Percentiles rank a stretch among this genome's conserved stretches.
phyloP scores from a whole-genome alignment of 2,329 filamentous ascomycete species.

The Alternaria panax region DNA sequence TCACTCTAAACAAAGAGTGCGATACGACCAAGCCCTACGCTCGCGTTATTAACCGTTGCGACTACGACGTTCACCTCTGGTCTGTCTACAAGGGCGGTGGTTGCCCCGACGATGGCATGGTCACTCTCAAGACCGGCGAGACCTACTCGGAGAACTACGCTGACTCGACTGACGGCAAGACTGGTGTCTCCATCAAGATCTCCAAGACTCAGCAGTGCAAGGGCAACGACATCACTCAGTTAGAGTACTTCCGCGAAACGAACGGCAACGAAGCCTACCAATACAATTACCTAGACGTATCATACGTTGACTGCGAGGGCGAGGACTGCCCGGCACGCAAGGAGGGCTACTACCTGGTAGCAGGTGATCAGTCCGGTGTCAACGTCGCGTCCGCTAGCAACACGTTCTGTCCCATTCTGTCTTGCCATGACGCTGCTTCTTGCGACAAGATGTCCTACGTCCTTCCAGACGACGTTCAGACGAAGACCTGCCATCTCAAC shows the following conservation, averaged over 20 bases:
- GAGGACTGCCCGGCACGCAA: constrained; percentile 42
- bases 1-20: constrained; percentile 27
- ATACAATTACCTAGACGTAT: constrained; percentile 49
- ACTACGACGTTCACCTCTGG: constrained; percentile 50
- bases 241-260: constrained; percentile 48
- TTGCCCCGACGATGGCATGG: constrained; percentile 30
- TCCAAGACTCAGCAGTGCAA: constrained; percentile 44
- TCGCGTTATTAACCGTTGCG: constrained; percentile 50
- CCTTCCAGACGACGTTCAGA: constrained; percentile 41
- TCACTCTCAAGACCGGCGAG: constrained; percentile 39
- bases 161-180: constrained; percentile 17
- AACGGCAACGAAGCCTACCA: constrained; percentile 14
- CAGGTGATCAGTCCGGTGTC: constrained; percentile 28
- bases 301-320: constrained; percentile 46
- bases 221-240: constrained; percentile 41
- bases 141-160: constrained; percentile 46
- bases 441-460: constrained; percentile 45
- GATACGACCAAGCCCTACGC: constrained; percentile 27
- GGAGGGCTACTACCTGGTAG: constrained; percentile 45
- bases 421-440: constrained; percentile 27
- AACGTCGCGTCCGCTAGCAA: constrained; percentile 28
- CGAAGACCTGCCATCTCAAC: constrained; percentile 40
- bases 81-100: constrained; percentile 43
- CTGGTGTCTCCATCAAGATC: constrained; percentile 51
- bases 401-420: constrained; percentile 44